phyloP scores from a whole-genome alignment of 2,329 filamentous ascomycete species.

The Colletotrichum musae region DNA sequence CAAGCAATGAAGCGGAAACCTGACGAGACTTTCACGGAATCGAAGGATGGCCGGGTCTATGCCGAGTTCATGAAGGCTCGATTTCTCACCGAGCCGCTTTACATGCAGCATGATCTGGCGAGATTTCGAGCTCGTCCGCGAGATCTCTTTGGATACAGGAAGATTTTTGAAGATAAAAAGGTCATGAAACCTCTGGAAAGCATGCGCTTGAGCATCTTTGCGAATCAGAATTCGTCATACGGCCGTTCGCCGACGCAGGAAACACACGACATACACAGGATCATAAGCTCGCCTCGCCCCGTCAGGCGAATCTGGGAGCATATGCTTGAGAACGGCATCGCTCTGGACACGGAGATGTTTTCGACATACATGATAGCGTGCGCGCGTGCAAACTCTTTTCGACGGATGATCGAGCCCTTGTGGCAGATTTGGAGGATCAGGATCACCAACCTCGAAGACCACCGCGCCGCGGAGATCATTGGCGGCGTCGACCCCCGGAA shows the following conservation, averaged over 20 bases:
- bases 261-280: constrained; percentile 32
- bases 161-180: constrained; percentile 18
- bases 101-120: constrained; percentile 61
- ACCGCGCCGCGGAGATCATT: constrained; percentile 44
- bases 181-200: constrained; percentile 25
- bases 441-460: constrained; percentile 29
- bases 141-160: constrained; percentile 50
- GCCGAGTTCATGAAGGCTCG: constrained; percentile 63
- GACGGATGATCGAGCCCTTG: constrained; percentile 20
- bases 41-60: constrained; percentile 54
- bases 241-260: constrained; percentile 30
- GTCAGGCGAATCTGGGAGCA: constrained; percentile 35
- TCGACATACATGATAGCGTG: constrained; percentile 37
- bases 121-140: constrained; percentile 57
- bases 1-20: constrained; percentile 44
- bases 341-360: constrained; percentile 28
- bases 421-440: constrained; percentile 26
- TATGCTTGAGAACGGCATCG: constrained; percentile 1
- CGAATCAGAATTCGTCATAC: constrained; percentile 14
- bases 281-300: constrained; percentile 28
- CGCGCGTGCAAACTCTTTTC: constrained; percentile 29
- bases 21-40: constrained; percentile 44
- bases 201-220: constrained; percentile 24
- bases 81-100: constrained; percentile 62
- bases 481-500: constrained; percentile 56